Conservation (phyloP, 2,329 filamentous ascomycete genomes). For the Aureobasidium sp. region DNA sequence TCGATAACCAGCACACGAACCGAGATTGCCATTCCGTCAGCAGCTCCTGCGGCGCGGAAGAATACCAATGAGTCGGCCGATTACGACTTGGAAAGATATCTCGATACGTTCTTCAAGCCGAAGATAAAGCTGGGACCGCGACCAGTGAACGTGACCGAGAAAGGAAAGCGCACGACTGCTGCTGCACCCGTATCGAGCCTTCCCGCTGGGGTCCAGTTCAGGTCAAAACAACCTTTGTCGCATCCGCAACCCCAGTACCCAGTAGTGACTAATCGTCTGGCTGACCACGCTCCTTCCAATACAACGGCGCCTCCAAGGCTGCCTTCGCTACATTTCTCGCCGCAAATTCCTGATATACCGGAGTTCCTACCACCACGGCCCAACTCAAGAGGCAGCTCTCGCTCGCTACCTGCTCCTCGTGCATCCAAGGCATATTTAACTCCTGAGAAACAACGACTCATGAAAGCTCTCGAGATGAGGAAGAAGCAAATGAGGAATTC, state of each 20-base stretch:
- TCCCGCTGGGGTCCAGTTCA: slow-evolving; percentile 66
- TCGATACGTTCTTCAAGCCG: slow-evolving; percentile 47
- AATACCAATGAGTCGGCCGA: slow-evolving; percentile 9
- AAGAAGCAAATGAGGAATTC: slow-evolving; percentile 62
- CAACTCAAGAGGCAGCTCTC: slow-evolving; percentile 27
- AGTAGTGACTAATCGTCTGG: not conserved
- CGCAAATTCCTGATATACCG: slow-evolving; percentile 31
- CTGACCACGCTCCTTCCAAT: not conserved
- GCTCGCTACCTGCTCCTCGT: slow-evolving; percentile 10
- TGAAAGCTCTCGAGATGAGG: slow-evolving; percentile 87
- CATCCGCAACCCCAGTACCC: slow-evolving; percentile 4
- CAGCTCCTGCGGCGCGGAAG: not conserved
- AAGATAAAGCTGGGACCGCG: slow-evolving; percentile 87
- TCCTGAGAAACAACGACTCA: slow-evolving; percentile 81
- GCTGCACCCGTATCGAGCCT: slow-evolving; percentile 62
- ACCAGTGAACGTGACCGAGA: slow-evolving; percentile 61
- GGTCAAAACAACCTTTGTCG: not conserved
- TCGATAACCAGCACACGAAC: not conserved
- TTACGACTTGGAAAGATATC: slow-evolving; percentile 41
- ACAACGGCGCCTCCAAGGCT: not conserved
- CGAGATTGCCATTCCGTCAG: not conserved
- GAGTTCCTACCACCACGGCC: slow-evolving; percentile 28
- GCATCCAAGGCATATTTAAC: slow-evolving; percentile 48
- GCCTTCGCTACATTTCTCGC: slow-evolving; percentile 27
- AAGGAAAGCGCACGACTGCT: slow-evolving; percentile 40